Conservation (phyloP, 257 asterid genomes). For the Solanum rostratum region DNA sequence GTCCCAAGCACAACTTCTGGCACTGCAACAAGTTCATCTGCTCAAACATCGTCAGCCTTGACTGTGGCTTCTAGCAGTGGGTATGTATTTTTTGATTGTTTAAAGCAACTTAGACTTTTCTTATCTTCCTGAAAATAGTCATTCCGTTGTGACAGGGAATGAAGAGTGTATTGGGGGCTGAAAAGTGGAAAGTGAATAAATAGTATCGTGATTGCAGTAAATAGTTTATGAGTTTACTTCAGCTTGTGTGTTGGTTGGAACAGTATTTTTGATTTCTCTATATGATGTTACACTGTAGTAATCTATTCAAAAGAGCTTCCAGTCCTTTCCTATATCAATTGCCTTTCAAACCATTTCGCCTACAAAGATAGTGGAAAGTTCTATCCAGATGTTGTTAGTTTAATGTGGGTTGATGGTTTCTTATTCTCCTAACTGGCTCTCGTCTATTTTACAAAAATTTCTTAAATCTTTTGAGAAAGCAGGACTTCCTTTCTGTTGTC, state of each 20-base stretch:
- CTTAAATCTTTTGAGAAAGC: neutral
- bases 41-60: constrained; percentile 50
- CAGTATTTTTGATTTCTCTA: neutral
- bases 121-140: neutral
- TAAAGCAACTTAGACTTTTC: neutral
- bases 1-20: constrained; percentile 31
- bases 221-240: neutral
- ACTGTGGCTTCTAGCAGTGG: constrained; percentile 59
- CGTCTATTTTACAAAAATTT: neutral
- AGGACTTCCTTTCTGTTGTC: neutral
- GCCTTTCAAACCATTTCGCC: neutral
- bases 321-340: neutral
- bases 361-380: neutral
- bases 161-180: neutral
- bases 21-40: constrained; percentile 32
- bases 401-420: neutral
- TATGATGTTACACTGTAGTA: neutral
- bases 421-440: neutral
- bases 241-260: neutral
- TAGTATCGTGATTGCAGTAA: neutral
- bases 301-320: neutral
- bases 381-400: neutral
- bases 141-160: neutral
- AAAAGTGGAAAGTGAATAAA: neutral
- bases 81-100: constrained; percentile 29